A percentile compares a stretch with the other conserved stretches of the same genome.
Evolutionary conservation across 2,329 filamentous ascomycete species (phyloP).

Genomic region (Botrytis hyacinthi): DNA sequence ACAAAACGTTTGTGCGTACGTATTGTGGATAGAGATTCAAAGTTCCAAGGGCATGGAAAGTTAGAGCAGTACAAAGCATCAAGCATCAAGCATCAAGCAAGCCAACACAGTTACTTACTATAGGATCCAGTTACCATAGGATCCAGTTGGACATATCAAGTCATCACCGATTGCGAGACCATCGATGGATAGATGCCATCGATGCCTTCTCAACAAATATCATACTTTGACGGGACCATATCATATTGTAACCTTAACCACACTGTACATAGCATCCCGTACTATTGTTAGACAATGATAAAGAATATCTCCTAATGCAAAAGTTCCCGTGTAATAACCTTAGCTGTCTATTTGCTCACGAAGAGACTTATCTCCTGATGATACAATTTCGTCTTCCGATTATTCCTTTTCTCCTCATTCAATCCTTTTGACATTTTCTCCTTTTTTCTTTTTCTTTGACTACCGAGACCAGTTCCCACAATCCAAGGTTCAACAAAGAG

Average conservation of each 20-base stretch:
- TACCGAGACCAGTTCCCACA: background rate
- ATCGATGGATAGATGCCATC: background rate
- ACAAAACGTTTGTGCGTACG: conserved; percentile 11
- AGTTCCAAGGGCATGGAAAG: background rate
- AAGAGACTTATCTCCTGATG: too few species aligned
- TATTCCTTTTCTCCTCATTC: background rate
- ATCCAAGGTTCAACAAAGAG: background rate
- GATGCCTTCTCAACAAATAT: background rate
- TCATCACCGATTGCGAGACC: conserved; percentile 9
- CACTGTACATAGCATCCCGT: background rate
- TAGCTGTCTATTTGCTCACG: background rate
- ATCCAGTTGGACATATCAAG: background rate
- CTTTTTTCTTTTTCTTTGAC: background rate
- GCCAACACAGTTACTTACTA: background rate
- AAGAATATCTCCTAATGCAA: background rate
- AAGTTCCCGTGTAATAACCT: background rate
- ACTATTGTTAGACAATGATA: background rate
- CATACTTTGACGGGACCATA: background rate
- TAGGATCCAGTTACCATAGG: background rate
- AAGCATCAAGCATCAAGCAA: background rate
- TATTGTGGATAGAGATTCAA: background rate
- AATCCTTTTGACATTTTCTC: background rate
- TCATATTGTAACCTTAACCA: background rate
- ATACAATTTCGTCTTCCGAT: background rate
- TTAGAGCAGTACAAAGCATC: background rate